Base-by-base conservation (phyloP, 495 filamentous ascomycete genomes). In the Daldinia grandis region DNA sequence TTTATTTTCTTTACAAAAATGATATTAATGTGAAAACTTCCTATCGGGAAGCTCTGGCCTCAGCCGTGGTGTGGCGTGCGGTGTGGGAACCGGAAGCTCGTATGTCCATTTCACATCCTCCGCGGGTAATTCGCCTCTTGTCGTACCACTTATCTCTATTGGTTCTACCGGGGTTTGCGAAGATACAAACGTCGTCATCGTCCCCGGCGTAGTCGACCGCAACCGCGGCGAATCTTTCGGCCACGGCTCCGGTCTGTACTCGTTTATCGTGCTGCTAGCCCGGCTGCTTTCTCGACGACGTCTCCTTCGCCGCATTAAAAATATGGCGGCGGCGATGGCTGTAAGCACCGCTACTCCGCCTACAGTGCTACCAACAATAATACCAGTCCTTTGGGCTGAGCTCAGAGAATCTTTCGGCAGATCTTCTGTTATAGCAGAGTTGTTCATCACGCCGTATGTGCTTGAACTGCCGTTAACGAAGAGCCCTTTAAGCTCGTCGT, bases 171-270 rank as follows among this genome's bases (percentile, higher is more conserved):
- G 17, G 10, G 58, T 64, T 4, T 51, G 72, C 3, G 33, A 40
- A 9, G 65, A 64, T 19, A 72, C 30, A 15, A 59, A 59, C 24
- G 56, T 59, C 24, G 28, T 54, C 47, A 71, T 54, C 7, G 75
- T 76, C 17, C 66, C 66, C 6, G 73, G 73, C 4, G 70, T 73
- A 27, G 42, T 51, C 19, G 75, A 76, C 47, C 72, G 64, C 56
- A 72, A 35, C 12, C 68, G 68, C 2, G 73, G 38, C 21, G 64
- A 35, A 56, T 77, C 75, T 31, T 77, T 77, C 37, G 75, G 75
- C 75, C 73, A 72, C 0, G 75, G 75, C 44, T 77, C 75, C 14
- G 75, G 75, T 30, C 71, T 72, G 35, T 76, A 77, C 19, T 77
- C 70, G 21, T 64, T 44, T 15, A 72, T 64, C 38, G 58, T 58